These are phyloP conservation scores for Apiotrichum gracile DNA, from an alignment of 1,284 basidiomycete genomes.

Conservation along the genomic window DNA sequence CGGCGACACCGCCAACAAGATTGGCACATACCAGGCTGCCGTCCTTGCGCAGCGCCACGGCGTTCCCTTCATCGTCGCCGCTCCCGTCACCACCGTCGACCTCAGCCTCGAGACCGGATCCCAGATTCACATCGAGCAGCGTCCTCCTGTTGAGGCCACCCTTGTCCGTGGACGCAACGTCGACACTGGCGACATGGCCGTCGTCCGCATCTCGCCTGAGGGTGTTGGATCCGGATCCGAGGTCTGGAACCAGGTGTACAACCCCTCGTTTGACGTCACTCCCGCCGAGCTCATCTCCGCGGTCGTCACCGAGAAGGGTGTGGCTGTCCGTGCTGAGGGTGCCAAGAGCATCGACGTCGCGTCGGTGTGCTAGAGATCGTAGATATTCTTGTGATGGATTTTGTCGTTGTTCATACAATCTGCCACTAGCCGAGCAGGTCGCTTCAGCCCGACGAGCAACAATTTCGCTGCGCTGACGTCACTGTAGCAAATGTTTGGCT, in stretches of 20 bases:
- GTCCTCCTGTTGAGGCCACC: conserved; percentile 77
- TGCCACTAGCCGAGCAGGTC: too few relatives aligned
- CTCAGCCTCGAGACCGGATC: conserved; percentile 66
- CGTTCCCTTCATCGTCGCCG: conserved; percentile 83
- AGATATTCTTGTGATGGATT: background rate
- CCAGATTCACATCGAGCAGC: conserved; percentile 86
- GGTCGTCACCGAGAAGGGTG: conserved; percentile 85
- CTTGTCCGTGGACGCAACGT: conserved; percentile 63
- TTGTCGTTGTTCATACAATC: background rate
- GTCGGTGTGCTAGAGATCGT: conserved; percentile 25
- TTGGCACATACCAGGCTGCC: conserved; percentile 85
- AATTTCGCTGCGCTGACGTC: too few relatives aligned
- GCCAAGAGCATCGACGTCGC: conserved; percentile 41
- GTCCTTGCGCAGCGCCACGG: conserved; percentile 76
- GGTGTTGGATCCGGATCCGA: conserved; percentile 41
- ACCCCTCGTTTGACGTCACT: conserved; percentile 90
- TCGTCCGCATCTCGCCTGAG: conserved; percentile 46
- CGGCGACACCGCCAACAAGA: conserved; percentile 93
- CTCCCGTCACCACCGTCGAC: conserved; percentile 83
- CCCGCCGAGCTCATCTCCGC: conserved; percentile 62
- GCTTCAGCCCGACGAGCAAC: too few relatives aligned
- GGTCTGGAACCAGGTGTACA: conserved; percentile 59
- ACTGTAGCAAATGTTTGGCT: background rate
- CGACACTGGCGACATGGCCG: conserved; percentile 38
- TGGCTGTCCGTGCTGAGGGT: conserved; percentile 55